Conservation (phyloP, 441 rosid genomes). For the Erodium moschatum region DNA sequence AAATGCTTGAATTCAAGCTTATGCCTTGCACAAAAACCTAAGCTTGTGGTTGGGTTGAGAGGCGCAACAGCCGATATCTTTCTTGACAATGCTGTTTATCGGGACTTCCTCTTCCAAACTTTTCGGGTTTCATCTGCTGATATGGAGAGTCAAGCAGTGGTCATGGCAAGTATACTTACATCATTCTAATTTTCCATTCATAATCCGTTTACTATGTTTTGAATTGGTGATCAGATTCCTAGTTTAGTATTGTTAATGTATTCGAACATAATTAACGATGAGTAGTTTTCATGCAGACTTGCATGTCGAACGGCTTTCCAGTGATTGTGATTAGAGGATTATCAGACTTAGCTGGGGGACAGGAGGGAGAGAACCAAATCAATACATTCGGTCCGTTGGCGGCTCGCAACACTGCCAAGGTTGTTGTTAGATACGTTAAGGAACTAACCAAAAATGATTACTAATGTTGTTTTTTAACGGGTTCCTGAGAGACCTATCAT, state of each 20-base stretch:
- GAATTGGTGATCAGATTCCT: too few relatives aligned
- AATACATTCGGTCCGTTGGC: constrained; percentile 23
- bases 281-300: constrained; percentile 18
- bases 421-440: constrained; percentile 19
- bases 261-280: too few relatives aligned
- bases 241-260: too few relatives aligned
- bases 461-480: neutral
- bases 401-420: constrained; percentile 25
- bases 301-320: constrained; percentile 33
- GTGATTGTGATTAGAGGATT: constrained; percentile 36
- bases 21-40: neutral
- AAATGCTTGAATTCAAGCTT: constrained; percentile 34
- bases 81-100: constrained; percentile 41
- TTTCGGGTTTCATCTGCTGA: constrained; percentile 40
- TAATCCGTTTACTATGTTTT: too few relatives aligned
- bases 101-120: constrained; percentile 30
- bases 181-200: too few relatives aligned
- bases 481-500: neutral
- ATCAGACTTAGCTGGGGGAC: constrained; percentile 41
- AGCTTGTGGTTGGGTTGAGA: constrained; percentile 36
- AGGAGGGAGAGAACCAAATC: constrained; percentile 26
- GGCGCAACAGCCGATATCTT: constrained; percentile 41
- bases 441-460: neutral
- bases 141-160: constrained; percentile 48
- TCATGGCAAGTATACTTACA: constrained; percentile 24